Conservation (phyloP, 768 basidiomycete species). For the Leccinum rimulosum region DNA sequence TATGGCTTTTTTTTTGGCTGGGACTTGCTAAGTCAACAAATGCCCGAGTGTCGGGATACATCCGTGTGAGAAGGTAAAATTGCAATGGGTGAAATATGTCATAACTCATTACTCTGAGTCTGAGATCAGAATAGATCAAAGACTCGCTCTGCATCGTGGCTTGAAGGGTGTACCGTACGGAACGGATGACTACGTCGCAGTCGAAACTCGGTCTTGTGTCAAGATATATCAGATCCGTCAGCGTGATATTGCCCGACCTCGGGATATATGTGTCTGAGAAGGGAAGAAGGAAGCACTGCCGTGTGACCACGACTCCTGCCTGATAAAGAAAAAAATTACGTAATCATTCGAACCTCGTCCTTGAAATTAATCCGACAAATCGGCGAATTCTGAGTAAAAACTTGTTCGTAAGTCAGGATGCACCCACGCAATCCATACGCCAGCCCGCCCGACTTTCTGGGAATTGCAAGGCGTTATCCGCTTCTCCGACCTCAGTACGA, state of each 20-base stretch:
- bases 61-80: neutral
- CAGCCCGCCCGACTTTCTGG: conserved; percentile 53
- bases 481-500: conserved; percentile 55
- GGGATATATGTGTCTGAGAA: neutral
- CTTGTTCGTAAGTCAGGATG: neutral
- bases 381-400: too few relatives aligned
- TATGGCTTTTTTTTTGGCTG: neutral
- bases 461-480: conserved; percentile 56
- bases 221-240: neutral
- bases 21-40: neutral
- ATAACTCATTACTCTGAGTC: too few relatives aligned
- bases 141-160: too few relatives aligned
- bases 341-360: neutral
- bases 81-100: neutral
- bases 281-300: neutral
- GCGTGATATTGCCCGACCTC: neutral
- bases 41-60: neutral
- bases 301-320: neutral
- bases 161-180: too few relatives aligned
- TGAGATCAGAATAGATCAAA: too few relatives aligned
- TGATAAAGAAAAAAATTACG: neutral
- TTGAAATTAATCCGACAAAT: neutral
- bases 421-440: conserved; percentile 34
- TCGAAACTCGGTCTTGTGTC: too few relatives aligned
- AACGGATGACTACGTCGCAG: too few relatives aligned